phyloP scores from a whole-genome alignment of 192 early-diverging fungal species.

The Coemansia sp. region DNA sequence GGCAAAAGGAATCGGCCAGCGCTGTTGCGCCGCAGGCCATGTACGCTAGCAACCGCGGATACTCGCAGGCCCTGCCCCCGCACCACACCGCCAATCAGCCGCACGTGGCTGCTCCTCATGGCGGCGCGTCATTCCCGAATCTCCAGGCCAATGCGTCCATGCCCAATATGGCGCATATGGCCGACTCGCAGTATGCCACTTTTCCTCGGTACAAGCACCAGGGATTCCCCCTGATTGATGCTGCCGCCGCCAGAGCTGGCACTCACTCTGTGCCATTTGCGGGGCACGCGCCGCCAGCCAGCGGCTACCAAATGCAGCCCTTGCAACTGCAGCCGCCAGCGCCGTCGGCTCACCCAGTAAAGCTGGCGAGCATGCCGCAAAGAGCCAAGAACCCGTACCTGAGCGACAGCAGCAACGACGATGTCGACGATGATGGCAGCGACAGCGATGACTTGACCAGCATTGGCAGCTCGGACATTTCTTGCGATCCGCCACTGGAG shows the following conservation, averaged over 20 bases:
- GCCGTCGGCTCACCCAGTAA: slow-evolving; percentile 40
- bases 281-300: not conserved
- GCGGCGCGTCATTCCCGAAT: slow-evolving; percentile 5
- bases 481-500: slow-evolving; percentile 6
- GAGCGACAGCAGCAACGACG: slow-evolving; percentile 39
- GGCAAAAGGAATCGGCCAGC: slow-evolving; percentile 39
- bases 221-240: slow-evolving; percentile 17
- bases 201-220: not conserved
- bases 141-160: slow-evolving; percentile 34
- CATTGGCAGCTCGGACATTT: slow-evolving; percentile 32
- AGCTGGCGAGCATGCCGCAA: slow-evolving; percentile 28
- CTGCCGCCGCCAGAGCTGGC: slow-evolving; percentile 2
- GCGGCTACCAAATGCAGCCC: slow-evolving; percentile 16
- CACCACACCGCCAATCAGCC: slow-evolving; percentile 1
- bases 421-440: slow-evolving; percentile 2
- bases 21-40: slow-evolving; percentile 11
- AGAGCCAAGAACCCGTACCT: slow-evolving; percentile 41
- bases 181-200: slow-evolving; percentile 9
- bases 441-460: slow-evolving; percentile 21
- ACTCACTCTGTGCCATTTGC: not conserved
- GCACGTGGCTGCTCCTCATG: not conserved
- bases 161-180: slow-evolving; percentile 33
- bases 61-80: slow-evolving; percentile 1
- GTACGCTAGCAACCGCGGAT: slow-evolving; percentile 29
- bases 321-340: slow-evolving; percentile 11